Evolutionary conservation across 164 flowering plant species (phyloP).

Genomic region (Chloranthus sessilifolius): DNA sequence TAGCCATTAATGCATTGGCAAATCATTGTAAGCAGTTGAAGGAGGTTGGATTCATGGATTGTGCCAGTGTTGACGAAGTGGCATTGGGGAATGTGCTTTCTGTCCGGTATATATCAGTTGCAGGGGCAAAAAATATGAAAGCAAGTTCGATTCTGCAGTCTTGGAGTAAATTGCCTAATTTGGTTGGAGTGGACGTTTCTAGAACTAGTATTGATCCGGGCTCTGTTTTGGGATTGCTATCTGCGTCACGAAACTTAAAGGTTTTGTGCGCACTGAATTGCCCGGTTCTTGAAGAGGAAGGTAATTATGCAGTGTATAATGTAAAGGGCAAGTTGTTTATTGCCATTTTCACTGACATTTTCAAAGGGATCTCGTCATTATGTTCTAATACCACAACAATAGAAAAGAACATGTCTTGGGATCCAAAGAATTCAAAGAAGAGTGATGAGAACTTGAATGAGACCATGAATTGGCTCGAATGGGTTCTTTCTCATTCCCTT

Average conservation of each 20-base stretch:
- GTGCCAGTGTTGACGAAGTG: slow-evolving; percentile 54
- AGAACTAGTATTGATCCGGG: slow-evolving; percentile 64
- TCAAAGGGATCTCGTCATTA: slow-evolving; percentile 60
- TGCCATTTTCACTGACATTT: slow-evolving; percentile 55
- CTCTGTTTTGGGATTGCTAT: slow-evolving; percentile 53
- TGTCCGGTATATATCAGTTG: slow-evolving; percentile 71
- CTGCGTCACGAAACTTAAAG: slow-evolving; percentile 61
- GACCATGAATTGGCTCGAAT: slow-evolving; percentile 85
- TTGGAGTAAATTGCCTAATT: slow-evolving; percentile 72
- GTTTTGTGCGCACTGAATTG: slow-evolving; percentile 86
- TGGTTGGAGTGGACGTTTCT: slow-evolving; percentile 81
- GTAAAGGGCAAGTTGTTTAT: slow-evolving; percentile 63
- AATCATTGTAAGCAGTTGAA: slow-evolving; percentile 59
- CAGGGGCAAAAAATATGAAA: slow-evolving; percentile 69
- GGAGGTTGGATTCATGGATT: slow-evolving; percentile 86
- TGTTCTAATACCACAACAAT: slow-evolving; percentile 44
- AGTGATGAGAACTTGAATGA: slow-evolving; percentile 48
- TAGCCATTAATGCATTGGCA: slow-evolving; percentile 71
- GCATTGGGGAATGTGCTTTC: slow-evolving; percentile 66
- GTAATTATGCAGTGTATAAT: slow-evolving; percentile 29
- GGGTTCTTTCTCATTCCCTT: slow-evolving; percentile 79
- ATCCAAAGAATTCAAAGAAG: slow-evolving; percentile 52
- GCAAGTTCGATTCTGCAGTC: slow-evolving; percentile 55
- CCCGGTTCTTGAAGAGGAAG: slow-evolving; percentile 59
- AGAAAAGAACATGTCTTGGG: slow-evolving; percentile 48